Conservation (phyloP, 495 filamentous ascomycete genomes). For the Haplographium delicatum region DNA sequence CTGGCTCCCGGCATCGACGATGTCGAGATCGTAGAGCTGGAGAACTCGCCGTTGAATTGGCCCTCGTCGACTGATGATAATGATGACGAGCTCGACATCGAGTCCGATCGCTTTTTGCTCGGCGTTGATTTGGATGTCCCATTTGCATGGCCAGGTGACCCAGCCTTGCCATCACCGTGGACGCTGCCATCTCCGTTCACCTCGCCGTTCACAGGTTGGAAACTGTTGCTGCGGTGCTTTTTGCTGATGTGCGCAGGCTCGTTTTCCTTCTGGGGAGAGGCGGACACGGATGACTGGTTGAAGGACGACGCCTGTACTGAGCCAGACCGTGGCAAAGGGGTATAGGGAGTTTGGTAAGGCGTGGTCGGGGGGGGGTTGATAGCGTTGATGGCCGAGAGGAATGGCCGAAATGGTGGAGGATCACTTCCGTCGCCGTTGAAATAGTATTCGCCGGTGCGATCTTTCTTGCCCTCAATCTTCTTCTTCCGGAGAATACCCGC, state of each 20-base stretch:
- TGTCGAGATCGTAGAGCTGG: constrained; percentile 20
- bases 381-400: constrained; percentile 2
- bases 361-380: constrained; percentile 1
- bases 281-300: constrained; percentile 12
- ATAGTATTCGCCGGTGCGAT: constrained; percentile 42
- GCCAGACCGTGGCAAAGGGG: neutral
- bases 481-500: constrained; percentile 33
- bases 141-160: constrained; percentile 3
- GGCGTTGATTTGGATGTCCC: constrained; percentile 1
- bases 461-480: constrained; percentile 44
- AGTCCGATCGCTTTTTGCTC: constrained; percentile 18
- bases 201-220: constrained; percentile 11
- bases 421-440: constrained; percentile 33
- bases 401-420: constrained; percentile 11
- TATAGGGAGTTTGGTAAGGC: constrained; percentile 12
- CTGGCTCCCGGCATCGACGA: constrained; percentile 25
- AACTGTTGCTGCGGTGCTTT: constrained; percentile 30
- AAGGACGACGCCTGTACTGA: constrained; percentile 8
- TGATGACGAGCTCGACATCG: constrained; percentile 34
- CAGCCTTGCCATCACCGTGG: neutral
- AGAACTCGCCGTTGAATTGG: constrained; percentile 26
- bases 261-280: constrained; percentile 19
- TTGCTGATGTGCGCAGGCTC: constrained; percentile 29
- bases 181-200: constrained; percentile 1
- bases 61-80: constrained; percentile 37